Conservation (phyloP, 208 protist genomes). For the Leishmania aethiopica region DNA sequence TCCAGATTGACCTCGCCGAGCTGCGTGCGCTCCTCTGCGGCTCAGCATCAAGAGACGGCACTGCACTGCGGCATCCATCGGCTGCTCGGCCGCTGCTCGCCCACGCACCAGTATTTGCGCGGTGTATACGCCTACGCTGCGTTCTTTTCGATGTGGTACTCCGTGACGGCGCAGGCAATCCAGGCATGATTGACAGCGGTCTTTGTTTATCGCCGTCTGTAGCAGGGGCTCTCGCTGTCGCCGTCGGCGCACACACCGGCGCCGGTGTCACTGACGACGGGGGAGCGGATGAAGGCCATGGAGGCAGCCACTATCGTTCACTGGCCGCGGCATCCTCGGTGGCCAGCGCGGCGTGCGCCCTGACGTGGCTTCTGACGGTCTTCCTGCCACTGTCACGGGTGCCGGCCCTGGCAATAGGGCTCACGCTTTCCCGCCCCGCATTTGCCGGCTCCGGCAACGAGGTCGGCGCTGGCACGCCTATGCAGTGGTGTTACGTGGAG, state of each 20-base stretch:
- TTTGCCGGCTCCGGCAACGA: neutral
- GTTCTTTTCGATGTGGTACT: conserved; percentile 5
- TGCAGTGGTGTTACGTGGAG: conserved; percentile 1
- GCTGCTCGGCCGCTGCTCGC: neutral
- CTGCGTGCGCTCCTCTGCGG: neutral
- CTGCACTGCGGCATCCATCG: neutral
- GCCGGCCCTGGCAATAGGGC: neutral
- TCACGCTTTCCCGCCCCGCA: neutral
- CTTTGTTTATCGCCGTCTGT: neutral
- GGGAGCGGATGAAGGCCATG: neutral
- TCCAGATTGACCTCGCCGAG: neutral
- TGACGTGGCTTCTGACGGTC: neutral
- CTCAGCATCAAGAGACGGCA: neutral
- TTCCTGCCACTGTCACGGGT: neutral
- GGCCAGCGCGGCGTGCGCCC: neutral
- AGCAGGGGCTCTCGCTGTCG: neutral
- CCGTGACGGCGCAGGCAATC: neutral
- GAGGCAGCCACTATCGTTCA: neutral
- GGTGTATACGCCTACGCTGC: neutral
- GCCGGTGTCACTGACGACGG: neutral
- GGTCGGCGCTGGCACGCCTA: neutral
- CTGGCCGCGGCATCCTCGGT: neutral
- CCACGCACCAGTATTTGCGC: conserved; percentile 3
- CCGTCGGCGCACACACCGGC: conserved; percentile 1
- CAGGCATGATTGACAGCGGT: neutral